Conservation (phyloP, 148 eudicot species). For the Amaranthus cruentus region DNA sequence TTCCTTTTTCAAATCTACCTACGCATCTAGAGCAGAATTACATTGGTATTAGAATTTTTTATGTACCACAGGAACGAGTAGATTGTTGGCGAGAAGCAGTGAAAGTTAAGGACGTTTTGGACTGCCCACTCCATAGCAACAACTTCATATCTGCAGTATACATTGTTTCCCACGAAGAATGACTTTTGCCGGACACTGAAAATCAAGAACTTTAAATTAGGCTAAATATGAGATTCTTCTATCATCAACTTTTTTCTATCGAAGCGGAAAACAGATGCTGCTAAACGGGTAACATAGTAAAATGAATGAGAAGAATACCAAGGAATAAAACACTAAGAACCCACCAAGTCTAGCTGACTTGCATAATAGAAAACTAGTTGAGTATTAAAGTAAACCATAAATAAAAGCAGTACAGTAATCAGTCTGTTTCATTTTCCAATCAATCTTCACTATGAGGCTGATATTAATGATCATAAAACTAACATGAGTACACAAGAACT, state of each 20-base stretch:
- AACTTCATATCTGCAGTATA: constrained; percentile 68
- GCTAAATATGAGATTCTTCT: not conserved
- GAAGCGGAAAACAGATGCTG: not conserved
- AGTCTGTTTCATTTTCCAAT: not conserved
- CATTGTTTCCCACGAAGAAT: constrained; percentile 47
- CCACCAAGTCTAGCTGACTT: not conserved
- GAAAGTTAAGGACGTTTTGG: constrained; percentile 77
- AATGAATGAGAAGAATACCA: not conserved
- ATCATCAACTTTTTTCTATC: not conserved
- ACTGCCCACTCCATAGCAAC: constrained; percentile 99
- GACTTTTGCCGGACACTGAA: constrained; percentile 60
- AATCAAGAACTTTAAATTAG: constrained; percentile 15
- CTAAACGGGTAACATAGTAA: not conserved
- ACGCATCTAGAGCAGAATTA: not conserved
- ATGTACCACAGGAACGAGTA: constrained; percentile 85
- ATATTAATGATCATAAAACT: not conserved
- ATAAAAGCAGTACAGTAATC: not conserved
- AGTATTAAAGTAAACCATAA: not conserved
- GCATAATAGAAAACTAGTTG: not conserved
- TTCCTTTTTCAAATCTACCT: no score
- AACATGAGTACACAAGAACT: not conserved
- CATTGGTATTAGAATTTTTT: not conserved
- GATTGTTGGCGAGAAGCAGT: constrained; percentile 73
- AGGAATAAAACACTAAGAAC: not conserved
- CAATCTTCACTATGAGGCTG: not conserved